These are phyloP conservation scores for Teratosphaeriaceae sp. DNA, from an alignment of 2,329 filamentous ascomycete species.

Conservation along the genomic window DNA sequence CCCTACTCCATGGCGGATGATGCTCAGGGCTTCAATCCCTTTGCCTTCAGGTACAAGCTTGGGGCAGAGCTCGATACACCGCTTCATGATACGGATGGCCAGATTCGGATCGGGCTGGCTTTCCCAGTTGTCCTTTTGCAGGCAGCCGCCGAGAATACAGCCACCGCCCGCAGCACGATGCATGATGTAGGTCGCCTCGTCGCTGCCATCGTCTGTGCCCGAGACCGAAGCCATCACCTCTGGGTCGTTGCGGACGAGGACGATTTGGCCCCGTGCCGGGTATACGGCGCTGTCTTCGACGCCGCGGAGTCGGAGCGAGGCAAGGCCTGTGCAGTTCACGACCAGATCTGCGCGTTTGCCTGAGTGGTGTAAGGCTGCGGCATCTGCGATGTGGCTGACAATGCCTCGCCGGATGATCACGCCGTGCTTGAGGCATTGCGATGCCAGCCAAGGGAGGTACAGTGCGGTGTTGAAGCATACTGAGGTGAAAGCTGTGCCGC, in stretches of 20 bases:
- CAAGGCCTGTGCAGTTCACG: conserved; percentile 79
- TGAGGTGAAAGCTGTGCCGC: conserved; percentile 69
- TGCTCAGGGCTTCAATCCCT: conserved; percentile 64
- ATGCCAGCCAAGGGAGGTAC: conserved; percentile 79
- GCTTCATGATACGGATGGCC: conserved; percentile 77
- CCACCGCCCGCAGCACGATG: conserved; percentile 71
- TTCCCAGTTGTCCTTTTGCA: conserved; percentile 75
- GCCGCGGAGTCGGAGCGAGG: conserved; percentile 68
- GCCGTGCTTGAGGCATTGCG: conserved; percentile 69
- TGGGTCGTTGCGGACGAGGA: conserved; percentile 73
- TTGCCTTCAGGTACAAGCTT: conserved; percentile 53
- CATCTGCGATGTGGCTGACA: conserved; percentile 64
- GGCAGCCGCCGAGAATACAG: conserved; percentile 78
- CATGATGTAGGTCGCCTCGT: conserved; percentile 78
- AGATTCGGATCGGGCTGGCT: conserved; percentile 69
- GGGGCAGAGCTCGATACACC: conserved; percentile 60
- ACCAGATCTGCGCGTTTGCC: conserved; percentile 58
- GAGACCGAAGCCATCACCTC: conserved; percentile 63
- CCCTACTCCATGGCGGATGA: conserved; percentile 77
- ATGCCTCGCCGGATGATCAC: conserved; percentile 47
- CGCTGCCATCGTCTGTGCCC: conserved; percentile 64
- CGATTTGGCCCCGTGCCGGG: conserved; percentile 75
- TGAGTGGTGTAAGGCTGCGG: conserved; percentile 52
- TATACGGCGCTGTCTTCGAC: conserved; percentile 68
- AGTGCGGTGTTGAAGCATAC: conserved; percentile 88